phyloP scores from a whole-genome alignment of 495 filamentous ascomycete genomes.

The Mytilinidion resinicola region DNA sequence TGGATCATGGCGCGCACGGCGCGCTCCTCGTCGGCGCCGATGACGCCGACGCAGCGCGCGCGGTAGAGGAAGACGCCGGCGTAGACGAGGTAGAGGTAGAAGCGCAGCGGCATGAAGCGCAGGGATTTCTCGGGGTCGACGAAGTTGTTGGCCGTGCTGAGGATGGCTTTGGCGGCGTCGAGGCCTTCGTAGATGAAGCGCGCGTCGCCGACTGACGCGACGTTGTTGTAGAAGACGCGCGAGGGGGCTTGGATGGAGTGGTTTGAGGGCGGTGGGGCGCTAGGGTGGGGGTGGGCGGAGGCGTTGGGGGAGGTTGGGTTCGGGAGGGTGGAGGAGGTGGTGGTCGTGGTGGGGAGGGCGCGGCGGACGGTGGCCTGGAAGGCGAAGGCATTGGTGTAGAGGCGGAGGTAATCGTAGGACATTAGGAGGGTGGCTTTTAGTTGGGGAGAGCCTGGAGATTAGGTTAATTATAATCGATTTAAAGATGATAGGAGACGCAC shows the following conservation, averaged over 20 bases:
- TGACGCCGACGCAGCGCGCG: constrained; percentile 52
- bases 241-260: constrained; percentile 16
- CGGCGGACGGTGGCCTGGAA: constrained; percentile 62
- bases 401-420: constrained; percentile 57
- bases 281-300: constrained; percentile 1
- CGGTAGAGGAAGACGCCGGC: constrained; percentile 54
- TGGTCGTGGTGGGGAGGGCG: constrained; percentile 40
- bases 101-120: constrained; percentile 34
- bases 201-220: constrained; percentile 34
- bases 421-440: constrained; percentile 54
- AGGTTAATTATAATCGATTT: not conserved
- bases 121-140: constrained; percentile 34
- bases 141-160: constrained; percentile 36
- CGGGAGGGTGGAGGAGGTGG: not conserved
- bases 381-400: constrained; percentile 62
- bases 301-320: constrained; percentile 6
- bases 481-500: not conserved
- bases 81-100: constrained; percentile 46
- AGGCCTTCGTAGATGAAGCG: constrained; percentile 37
- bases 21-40: constrained; percentile 46
- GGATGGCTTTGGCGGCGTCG: constrained; percentile 35
- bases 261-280: not conserved
- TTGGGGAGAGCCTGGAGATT: constrained; percentile 45
- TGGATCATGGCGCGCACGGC: constrained; percentile 48
- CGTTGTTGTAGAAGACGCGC: constrained; percentile 37